Base-by-base conservation (phyloP, 2,329 filamentous ascomycete species). In the Neodidymelliopsis sp. region DNA sequence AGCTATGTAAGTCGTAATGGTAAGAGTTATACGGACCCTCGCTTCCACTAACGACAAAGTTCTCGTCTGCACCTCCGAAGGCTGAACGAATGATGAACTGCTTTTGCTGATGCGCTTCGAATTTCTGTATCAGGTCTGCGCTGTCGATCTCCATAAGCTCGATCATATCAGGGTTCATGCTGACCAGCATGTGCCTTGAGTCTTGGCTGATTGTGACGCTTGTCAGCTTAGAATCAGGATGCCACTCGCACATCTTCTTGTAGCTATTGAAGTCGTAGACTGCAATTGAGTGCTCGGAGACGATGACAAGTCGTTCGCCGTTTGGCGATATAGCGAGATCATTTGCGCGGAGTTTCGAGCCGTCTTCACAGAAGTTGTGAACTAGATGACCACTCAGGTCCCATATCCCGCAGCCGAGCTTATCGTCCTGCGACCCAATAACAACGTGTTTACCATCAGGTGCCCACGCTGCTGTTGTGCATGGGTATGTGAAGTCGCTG, bases 41-140 rank as follows among this genome's bases (percentile, higher is more conserved):
- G 64, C 91, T 96, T 9, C 94, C 94, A 64, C 90, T 93, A 20
- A 95, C 80, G 8, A 97, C 88, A 71, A 97, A 97, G 69, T 88
- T 92, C 75, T 97, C 91, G 49, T 90, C 87, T 1, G 93, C 92
- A 23, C 94, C 94, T 13, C 94, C 94, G 73, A 97, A 94, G 0
- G 81, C 78, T 63, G 87, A 89, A 39, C 93, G 83, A 50, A 99
- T 95, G 45, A 97, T 82, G 66, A 79, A 96, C 2, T 87, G 77
- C 43, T 85, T 87, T 54, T 91, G 90, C 31, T 81, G 83, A 54
- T 92, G 88, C 0, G 91, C 92, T 12, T 84, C 78, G 67, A 89
- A 97, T 59, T 81, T 85, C 59, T 88, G 86, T 4, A 93, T 78
- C n/a, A 86, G 79, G 23, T 87, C 84, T 13, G 86, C 84, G 2